phyloP scores from a whole-genome alignment of 2,329 filamentous ascomycete genomes.

The Sporothrix brasiliensis region DNA sequence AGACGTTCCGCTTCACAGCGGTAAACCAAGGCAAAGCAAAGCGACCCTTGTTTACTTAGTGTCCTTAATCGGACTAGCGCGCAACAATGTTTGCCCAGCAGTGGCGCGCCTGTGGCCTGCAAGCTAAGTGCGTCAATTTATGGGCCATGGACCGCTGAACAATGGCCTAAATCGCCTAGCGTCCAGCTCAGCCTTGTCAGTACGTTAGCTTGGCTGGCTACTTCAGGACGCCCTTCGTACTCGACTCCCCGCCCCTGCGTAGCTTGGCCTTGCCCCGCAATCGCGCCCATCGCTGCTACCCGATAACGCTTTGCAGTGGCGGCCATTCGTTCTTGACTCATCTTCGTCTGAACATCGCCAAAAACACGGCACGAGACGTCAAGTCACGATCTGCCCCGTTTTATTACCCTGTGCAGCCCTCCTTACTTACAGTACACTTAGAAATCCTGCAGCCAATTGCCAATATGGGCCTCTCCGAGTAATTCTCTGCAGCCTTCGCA shows the following conservation, averaged over 20 bases:
- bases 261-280: conserved; percentile 26
- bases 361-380: conserved; percentile 26
- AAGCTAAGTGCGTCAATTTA: neutral
- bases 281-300: conserved; percentile 26
- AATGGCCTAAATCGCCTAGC: conserved; percentile 5
- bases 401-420: neutral
- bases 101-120: neutral
- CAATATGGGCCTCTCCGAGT: conserved; percentile 51
- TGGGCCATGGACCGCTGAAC: neutral
- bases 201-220: neutral
- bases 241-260: neutral
- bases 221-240: conserved; percentile 7
- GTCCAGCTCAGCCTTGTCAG: conserved; percentile 27
- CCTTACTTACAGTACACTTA: neutral
- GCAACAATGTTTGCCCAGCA: neutral
- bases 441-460: neutral
- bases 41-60: conserved; percentile 39
- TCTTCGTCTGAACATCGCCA: neutral
- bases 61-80: conserved; percentile 38
- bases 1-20: neutral
- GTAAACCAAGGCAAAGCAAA: conserved; percentile 2
- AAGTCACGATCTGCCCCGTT: neutral
- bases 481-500: conserved; percentile 52
- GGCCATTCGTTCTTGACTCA: conserved; percentile 26
- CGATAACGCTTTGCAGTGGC: conserved; percentile 21